Evolutionary conservation across 2,329 filamentous ascomycete genomes (phyloP).

Genomic region (Talaromyces sp.): DNA sequence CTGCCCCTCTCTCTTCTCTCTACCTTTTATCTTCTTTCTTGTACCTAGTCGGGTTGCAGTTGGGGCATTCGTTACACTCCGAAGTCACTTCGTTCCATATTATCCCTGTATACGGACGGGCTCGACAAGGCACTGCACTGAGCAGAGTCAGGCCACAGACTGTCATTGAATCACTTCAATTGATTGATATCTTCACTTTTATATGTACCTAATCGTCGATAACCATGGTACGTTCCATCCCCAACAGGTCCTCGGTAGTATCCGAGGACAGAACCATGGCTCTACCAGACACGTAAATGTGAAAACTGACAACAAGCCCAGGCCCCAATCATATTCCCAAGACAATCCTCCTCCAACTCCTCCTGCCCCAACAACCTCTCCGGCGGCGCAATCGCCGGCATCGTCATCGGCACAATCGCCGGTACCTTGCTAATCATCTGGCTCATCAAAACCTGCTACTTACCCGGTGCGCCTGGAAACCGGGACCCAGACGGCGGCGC

Average conservation of each 20-base stretch:
- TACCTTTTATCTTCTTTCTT: too few species aligned
- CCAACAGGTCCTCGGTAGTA: neutral
- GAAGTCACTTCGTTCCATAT: too few species aligned
- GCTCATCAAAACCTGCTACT: slow-evolving; percentile 28
- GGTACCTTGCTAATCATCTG: slow-evolving; percentile 34
- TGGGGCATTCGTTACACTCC: too few species aligned
- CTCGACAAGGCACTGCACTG: too few species aligned
- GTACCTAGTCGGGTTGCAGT: too few species aligned
- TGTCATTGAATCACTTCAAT: too few species aligned
- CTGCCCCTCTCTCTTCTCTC: too few species aligned
- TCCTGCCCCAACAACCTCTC: slow-evolving; percentile 28
- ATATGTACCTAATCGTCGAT: neutral
- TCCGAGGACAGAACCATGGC: neutral
- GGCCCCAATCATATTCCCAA: neutral
- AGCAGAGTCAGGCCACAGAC: too few species aligned
- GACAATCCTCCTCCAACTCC: slow-evolving; percentile 9
- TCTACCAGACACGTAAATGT: too few species aligned
- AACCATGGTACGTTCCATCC: slow-evolving; percentile 9
- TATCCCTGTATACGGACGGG: too few species aligned
- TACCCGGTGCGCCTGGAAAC: slow-evolving; percentile 21
- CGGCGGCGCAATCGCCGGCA: slow-evolving; percentile 36
- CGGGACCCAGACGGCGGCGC: slow-evolving; percentile 20
- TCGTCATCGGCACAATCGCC: slow-evolving; percentile 37
- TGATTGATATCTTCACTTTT: neutral
- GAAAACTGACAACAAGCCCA: neutral